Evolutionary conservation across 192 early-diverging fungal genomes (phyloP).

Genomic region (Backusella tuberculispora): DNA sequence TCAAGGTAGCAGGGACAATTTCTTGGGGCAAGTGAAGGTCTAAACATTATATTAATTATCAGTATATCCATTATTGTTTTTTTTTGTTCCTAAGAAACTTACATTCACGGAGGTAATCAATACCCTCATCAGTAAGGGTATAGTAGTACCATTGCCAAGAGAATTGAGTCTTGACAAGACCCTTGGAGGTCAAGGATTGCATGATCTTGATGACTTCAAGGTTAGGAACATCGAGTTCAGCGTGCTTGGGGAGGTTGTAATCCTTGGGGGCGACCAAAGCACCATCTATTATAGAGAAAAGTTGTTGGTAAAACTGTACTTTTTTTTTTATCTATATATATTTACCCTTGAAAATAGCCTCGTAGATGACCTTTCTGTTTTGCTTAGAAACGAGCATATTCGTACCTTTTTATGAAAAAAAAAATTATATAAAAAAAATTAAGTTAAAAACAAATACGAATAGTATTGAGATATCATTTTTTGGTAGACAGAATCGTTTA

Average conservation of each 20-base stretch:
- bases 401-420: slow-evolving; percentile 20
- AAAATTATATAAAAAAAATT: background rate
- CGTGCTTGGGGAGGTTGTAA: slow-evolving; percentile 94
- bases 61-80: background rate
- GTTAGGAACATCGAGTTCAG: slow-evolving; percentile 97
- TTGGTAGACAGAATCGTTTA: background rate
- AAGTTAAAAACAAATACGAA: background rate
- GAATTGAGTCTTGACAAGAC: slow-evolving; percentile 95
- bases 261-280: slow-evolving; percentile 99
- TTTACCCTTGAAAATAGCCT: slow-evolving; percentile 84
- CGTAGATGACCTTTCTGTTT: slow-evolving; percentile 97
- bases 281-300: slow-evolving; percentile 67
- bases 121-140: slow-evolving; percentile 97
- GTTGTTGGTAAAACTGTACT: background rate
- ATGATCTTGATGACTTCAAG: slow-evolving; percentile 99
- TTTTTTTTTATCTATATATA: slow-evolving; percentile 2
- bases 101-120: slow-evolving; percentile 94
- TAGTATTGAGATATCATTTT: background rate
- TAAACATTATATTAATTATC: slow-evolving; percentile 27
- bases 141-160: slow-evolving; percentile 99
- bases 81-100: background rate
- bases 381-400: slow-evolving; percentile 97
- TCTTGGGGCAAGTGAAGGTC: slow-evolving; percentile 95
- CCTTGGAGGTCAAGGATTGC: slow-evolving; percentile 93
- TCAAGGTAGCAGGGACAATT: slow-evolving; percentile 96